These are phyloP conservation scores for Fusarium concolor DNA, from an alignment of 2,329 filamentous ascomycete genomes.

Conservation along the genomic window DNA sequence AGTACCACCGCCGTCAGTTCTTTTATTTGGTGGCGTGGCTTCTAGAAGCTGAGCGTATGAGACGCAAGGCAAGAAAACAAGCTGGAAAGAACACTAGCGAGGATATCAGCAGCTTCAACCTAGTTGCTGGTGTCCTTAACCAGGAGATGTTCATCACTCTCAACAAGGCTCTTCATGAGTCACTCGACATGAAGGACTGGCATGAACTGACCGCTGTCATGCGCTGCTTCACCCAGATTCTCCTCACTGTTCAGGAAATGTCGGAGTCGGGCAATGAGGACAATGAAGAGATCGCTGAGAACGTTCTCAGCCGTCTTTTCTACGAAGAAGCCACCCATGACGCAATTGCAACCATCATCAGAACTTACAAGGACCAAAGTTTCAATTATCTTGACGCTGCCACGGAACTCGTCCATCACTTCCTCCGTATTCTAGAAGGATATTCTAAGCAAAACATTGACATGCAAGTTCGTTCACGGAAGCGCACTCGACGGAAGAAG, in stretches of 20 bases:
- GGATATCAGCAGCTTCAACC: constrained; percentile 80
- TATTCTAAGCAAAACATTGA: constrained; percentile 97
- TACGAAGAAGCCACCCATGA: constrained; percentile 98
- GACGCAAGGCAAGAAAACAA: constrained; percentile 71
- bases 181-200: constrained; percentile 87
- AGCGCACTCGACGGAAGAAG: constrained; percentile 78
- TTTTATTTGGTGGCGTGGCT: constrained; percentile 97
- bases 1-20: constrained; percentile 84
- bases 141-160: constrained; percentile 95
- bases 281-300: constrained; percentile 98
- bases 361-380: constrained; percentile 91
- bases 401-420: constrained; percentile 91
- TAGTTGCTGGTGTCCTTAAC: constrained; percentile 89
- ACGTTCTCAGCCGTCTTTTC: constrained; percentile 96
- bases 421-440: constrained; percentile 88
- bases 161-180: constrained; percentile 82
- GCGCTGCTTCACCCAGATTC: constrained; percentile 94
- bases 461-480: constrained; percentile 88
- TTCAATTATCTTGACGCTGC: constrained; percentile 93
- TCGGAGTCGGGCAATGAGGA: constrained; percentile 83
- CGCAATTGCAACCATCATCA: constrained; percentile 80
- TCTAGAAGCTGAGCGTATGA: constrained; percentile 81
- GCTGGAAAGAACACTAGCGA: constrained; percentile 59
- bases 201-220: constrained; percentile 87
- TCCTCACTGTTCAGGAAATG: constrained; percentile 95